Base-by-base conservation (phyloP, 148 eudicot genomes). In the Amaranthus cruentus region DNA sequence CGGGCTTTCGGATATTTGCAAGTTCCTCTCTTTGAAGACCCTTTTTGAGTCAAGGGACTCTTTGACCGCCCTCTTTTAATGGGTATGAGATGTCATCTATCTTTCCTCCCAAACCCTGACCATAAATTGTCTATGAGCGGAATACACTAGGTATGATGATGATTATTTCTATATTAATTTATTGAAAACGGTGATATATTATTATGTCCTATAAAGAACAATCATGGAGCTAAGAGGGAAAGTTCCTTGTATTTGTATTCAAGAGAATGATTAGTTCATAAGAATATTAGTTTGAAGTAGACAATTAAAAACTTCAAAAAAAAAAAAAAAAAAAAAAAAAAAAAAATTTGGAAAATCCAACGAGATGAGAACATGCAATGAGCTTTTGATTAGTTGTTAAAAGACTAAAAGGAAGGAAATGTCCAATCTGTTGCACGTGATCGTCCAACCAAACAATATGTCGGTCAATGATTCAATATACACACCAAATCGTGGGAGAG, bases 371-470 rank as follows among this genome's bases (percentile, higher is more conserved):
- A 74, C 63, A 74, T 74, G 76, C 8, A 49, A 44, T 8, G 44
- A 9, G 60, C 12, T 15, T 62, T 53, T 53, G 1, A 28, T 53
- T 51, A n/a, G 68, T 51, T 62, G 59, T 53, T 62, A 53, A 54
- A 38, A 42, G 43, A 15, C 15, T 38, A 9, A 6, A 9, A 48
- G 59, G 47, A 28, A 28, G n/a, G 8, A 46, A 11, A 18, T 44
- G 46, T 65, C 70, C 76, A 74, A 55, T 54, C 60, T 74, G 46
- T 55, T 51, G 46, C 70, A 64, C 76, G 63, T 74, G 69, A 57
- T 65, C 58, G 2, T 43, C 70, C 70, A 74, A 74, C 59, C 21
- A 74, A 64, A n/a, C 43, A 21, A 6, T 54, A 47, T 56, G 66
- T 43, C 49, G 49, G 62, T 18, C 64, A 60, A 60, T 60, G 9